phyloP scores from a whole-genome alignment of 495 filamentous ascomycete genomes.

The Xylaria venustula region DNA sequence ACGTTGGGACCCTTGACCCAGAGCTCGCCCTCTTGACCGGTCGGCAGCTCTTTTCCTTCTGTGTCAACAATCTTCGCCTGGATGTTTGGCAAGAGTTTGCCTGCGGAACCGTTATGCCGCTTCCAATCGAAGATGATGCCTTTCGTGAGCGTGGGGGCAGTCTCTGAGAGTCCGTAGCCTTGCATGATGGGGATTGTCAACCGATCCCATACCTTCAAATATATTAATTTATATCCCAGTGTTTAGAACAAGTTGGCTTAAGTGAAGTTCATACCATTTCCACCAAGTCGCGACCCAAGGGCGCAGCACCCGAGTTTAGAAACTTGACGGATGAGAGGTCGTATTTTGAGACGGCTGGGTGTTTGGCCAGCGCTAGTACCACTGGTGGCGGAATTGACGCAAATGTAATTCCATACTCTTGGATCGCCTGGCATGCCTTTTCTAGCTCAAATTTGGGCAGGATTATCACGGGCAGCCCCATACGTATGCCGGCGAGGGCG shows the following conservation, averaged over 20 bases:
- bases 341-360: constrained; percentile 72
- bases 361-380: constrained; percentile 75
- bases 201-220: constrained; percentile 67
- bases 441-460: constrained; percentile 85
- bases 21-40: constrained; percentile 61
- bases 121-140: constrained; percentile 78
- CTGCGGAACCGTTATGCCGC: constrained; percentile 74
- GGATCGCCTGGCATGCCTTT: constrained; percentile 71
- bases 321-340: constrained; percentile 77
- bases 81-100: constrained; percentile 76
- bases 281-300: constrained; percentile 79
- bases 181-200: constrained; percentile 70
- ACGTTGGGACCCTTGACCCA: constrained; percentile 77
- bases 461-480: constrained; percentile 68
- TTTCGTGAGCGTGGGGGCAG: constrained; percentile 49
- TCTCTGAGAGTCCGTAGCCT: constrained; percentile 58
- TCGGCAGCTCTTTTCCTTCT: constrained; percentile 55
- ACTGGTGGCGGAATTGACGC: constrained; percentile 85
- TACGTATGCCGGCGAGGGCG: constrained; percentile 49
- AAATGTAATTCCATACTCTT: constrained; percentile 73
- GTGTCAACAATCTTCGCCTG: constrained; percentile 76
- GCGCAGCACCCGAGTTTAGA: constrained; percentile 88
- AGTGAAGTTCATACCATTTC: too few species aligned
- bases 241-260: too few species aligned
- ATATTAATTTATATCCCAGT: too few species aligned